These are phyloP conservation scores for Dactylellina parvicollis DNA, from an alignment of 2,329 filamentous ascomycete genomes.

Conservation along the genomic window DNA sequence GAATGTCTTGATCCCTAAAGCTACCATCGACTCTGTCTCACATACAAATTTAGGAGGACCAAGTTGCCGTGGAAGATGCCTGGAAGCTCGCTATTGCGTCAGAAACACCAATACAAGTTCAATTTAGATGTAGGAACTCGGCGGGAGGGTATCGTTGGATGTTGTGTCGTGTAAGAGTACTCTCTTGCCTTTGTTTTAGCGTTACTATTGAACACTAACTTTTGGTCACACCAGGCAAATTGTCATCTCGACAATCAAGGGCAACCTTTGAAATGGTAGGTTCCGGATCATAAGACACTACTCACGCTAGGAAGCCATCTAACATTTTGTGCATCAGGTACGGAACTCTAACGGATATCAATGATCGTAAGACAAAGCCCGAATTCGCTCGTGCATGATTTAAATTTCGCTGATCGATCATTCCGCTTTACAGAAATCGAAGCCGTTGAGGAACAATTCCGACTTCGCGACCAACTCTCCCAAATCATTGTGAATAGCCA, in stretches of 20 bases:
- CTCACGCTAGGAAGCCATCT: not conserved
- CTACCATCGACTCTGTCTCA: conserved; percentile 6
- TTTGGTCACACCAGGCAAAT: conserved; percentile 28
- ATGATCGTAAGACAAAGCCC: conserved; percentile 37
- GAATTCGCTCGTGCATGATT: not conserved
- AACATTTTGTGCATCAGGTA: conserved; percentile 31
- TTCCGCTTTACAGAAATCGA: conserved; percentile 37
- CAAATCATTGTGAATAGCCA: conserved; percentile 40
- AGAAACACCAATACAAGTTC: conserved; percentile 72
- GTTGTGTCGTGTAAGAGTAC: conserved; percentile 69
- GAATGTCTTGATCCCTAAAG: not conserved
- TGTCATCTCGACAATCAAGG: conserved; percentile 29
- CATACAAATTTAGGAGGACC: conserved; percentile 37
- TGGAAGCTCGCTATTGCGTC: conserved; percentile 62
- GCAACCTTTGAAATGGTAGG: conserved; percentile 33
- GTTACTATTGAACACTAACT: too few relatives aligned
- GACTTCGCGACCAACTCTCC: conserved; percentile 29
- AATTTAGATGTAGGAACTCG: conserved; percentile 75
- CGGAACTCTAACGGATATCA: conserved; percentile 46
- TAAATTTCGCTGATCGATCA: not conserved
- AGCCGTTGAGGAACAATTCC: conserved; percentile 43
- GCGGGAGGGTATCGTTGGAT: conserved; percentile 82
- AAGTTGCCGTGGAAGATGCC: conserved; percentile 39
- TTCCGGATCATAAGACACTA: not conserved
- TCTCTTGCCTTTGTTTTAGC: not conserved